Base-by-base conservation (phyloP, 2,329 filamentous ascomycete genomes). In the Curvularia sp. region DNA sequence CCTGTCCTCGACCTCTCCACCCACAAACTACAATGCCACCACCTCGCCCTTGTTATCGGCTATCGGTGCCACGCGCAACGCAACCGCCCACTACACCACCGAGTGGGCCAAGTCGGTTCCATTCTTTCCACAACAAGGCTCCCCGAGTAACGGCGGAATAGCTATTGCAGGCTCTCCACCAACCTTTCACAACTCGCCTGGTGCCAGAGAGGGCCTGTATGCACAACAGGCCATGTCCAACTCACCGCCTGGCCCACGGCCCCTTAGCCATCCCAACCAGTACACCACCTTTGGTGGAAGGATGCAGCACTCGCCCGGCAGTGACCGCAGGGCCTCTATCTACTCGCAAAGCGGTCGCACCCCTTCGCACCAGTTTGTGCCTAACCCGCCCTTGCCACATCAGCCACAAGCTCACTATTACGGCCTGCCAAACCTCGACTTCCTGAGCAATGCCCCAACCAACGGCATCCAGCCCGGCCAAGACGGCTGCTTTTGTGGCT, bases 371-470 rank as follows among this genome's bases (percentile, higher is more conserved):
- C 59, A 79, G 21, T 82, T 85, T 27, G 74, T 57, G 71, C 77
- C 59, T 74, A 82, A 86, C 50, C 87, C 86, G n/a, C 89, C 89
- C 3, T 83, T 89, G 9, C 90, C 91, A 3, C 90, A 93, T 72
- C 86, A 92, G 58, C 84, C 88, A 1, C 91, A 93, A 74, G 78
- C 90, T 18, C 90, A 93, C 77, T 94, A 91, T 75, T 93, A 92
- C 73, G 85, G 88, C 43, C 83, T 87, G 0, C 89, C 90, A 0
- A 89, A 93, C 64, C 82, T 93, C 30, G 89, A 94, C 65, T 81
- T 87, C 39, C 70, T 89, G 47, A 73, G 78, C 64, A 79, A 79
- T 53, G 77, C 80, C 15, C 47, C 59, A 10, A 81, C 80, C 42
- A 79, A 83, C 34, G 79, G 83, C 9, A 80, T 89, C 69, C 84